Conservation (phyloP, 371 early-diverging fungal genomes). For the Syncephalastrum monosporum region DNA sequence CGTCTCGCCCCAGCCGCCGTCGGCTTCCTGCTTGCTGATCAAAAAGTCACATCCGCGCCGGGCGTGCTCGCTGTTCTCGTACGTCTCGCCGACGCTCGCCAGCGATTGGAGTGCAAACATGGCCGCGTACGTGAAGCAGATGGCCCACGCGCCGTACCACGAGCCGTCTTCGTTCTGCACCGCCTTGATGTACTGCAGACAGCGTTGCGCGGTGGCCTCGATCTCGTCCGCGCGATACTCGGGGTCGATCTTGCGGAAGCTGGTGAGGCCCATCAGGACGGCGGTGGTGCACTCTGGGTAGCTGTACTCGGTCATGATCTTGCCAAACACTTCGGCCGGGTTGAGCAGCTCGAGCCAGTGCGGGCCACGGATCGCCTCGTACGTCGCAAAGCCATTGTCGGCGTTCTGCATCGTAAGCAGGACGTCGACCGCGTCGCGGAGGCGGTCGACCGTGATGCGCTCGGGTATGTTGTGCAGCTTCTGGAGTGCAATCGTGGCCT, state of each 20-base stretch:
- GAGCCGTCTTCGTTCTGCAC: constrained; percentile 84
- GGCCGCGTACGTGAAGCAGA: constrained; percentile 97
- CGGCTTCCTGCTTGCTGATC: constrained; percentile 77
- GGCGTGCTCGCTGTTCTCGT: constrained; percentile 62
- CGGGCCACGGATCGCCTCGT: constrained; percentile 85
- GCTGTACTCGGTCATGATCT: constrained; percentile 96
- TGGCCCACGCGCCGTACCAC: constrained; percentile 97
- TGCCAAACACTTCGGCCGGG: constrained; percentile 94
- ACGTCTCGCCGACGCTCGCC: constrained; percentile 80
- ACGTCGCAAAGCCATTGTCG: constrained; percentile 90
- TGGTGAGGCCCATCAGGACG: constrained; percentile 79
- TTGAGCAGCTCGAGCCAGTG: constrained; percentile 83
- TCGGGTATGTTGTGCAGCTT: constrained; percentile 47
- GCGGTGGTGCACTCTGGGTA: constrained; percentile 98
- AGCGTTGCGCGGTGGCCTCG: constrained; percentile 62
- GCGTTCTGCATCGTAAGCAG: constrained; percentile 90
- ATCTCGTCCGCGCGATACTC: constrained; percentile 83
- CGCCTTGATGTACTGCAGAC: constrained; percentile 70
- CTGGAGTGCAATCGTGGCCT: constrained; percentile 80
- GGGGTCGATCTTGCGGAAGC: constrained; percentile 77
- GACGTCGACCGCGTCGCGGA: constrained; percentile 87
- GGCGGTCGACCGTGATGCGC: constrained; percentile 53
- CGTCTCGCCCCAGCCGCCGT: constrained; percentile 98
- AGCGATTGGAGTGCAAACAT: constrained; percentile 92
- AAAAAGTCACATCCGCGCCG: constrained; percentile 82